Percentiles rank a stretch among this genome's conserved stretches.
phyloP scores from a whole-genome alignment of 805 yeast species.

The Candida xyloterini region DNA sequence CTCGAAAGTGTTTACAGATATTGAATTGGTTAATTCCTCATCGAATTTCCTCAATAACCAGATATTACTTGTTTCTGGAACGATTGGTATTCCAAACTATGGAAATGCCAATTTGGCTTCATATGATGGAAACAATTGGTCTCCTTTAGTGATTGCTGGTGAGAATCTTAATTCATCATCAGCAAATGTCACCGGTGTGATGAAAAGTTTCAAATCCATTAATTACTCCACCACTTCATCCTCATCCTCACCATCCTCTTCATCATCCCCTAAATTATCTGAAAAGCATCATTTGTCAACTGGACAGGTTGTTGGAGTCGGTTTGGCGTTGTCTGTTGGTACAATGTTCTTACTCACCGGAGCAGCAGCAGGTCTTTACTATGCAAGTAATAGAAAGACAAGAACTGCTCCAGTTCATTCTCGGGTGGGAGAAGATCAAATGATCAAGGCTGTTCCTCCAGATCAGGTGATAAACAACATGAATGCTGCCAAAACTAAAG shows the following conservation, averaged over 20 bases:
- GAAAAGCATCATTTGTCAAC: conserved; percentile 33
- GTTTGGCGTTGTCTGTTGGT: conserved; percentile 64
- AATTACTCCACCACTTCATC: conserved; percentile 10
- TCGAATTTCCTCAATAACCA: conserved; percentile 42
- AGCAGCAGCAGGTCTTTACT: conserved; percentile 37
- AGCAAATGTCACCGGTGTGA: conserved; percentile 29
- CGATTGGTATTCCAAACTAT: conserved; percentile 43
- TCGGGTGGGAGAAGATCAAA: conserved; percentile 58
- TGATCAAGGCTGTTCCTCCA: conserved; percentile 63
- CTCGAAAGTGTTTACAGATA: conserved; percentile 41
- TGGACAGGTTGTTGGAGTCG: conserved; percentile 68
- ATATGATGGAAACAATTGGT: conserved; percentile 66
- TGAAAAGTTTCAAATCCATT: conserved; percentile 24
- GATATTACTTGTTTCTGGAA: conserved; percentile 58
- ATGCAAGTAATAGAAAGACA: conserved; percentile 37
- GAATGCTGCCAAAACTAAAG: conserved; percentile 12
- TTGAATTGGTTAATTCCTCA: conserved; percentile 29
- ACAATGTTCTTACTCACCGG: conserved; percentile 39
- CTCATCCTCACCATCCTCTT: not conserved
- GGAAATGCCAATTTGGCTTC: conserved; percentile 62
- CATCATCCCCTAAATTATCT: not conserved
- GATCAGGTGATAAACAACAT: conserved; percentile 39
- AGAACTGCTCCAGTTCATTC: conserved; percentile 45
- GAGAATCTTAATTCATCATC: conserved; percentile 23
- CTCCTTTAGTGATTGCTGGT: conserved; percentile 55